phyloP scores from a whole-genome alignment of 306 rosid species.

The Coriaria nepalensis region DNA sequence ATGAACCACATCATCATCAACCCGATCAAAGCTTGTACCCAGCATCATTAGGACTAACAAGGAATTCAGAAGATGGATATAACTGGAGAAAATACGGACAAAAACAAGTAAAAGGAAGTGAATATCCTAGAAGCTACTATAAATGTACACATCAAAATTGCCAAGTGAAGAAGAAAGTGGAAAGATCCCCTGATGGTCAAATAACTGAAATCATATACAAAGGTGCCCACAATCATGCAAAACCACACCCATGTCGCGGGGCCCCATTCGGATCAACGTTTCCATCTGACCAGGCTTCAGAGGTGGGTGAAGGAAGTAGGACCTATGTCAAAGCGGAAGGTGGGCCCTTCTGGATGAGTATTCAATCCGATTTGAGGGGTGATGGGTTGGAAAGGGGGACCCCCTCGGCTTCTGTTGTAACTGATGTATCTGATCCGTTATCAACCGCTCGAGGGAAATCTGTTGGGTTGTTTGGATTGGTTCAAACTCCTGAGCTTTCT shows the following conservation, averaged over 20 bases:
- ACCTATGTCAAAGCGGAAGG: too few relatives aligned
- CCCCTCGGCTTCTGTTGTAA: conserved; percentile 42
- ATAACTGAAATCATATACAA: conserved; percentile 79
- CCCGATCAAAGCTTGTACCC: conserved; percentile 32
- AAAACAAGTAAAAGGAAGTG: conserved; percentile 88
- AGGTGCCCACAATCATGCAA: conserved; percentile 66
- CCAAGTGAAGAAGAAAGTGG: conserved; percentile 86
- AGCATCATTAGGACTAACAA: conserved; percentile 26
- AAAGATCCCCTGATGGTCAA: conserved; percentile 75
- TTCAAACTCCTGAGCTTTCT: conserved; percentile 32
- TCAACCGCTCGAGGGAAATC: conserved; percentile 34
- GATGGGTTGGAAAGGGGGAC: conserved; percentile 48
- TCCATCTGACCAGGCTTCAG: conserved; percentile 30
- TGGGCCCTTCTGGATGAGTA: conserved; percentile 37
- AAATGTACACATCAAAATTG: conserved; percentile 75
- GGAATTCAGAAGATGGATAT: conserved; percentile 70
- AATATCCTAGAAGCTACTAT: conserved; percentile 88
- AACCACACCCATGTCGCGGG: conserved; percentile 50
- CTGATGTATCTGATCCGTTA: conserved; percentile 45
- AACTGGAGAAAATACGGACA: conserved; percentile 98
- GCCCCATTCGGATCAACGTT: conserved; percentile 23
- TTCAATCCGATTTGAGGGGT: conserved; percentile 38
- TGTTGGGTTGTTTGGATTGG: conserved; percentile 28
- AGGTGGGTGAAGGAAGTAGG: conserved; percentile 29
- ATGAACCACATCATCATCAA: conserved; percentile 18